A percentile compares a stretch with the other conserved stretches of the same genome.
phyloP scores from a whole-genome alignment of 345 rosid species.

The Fremontodendron californicum region DNA sequence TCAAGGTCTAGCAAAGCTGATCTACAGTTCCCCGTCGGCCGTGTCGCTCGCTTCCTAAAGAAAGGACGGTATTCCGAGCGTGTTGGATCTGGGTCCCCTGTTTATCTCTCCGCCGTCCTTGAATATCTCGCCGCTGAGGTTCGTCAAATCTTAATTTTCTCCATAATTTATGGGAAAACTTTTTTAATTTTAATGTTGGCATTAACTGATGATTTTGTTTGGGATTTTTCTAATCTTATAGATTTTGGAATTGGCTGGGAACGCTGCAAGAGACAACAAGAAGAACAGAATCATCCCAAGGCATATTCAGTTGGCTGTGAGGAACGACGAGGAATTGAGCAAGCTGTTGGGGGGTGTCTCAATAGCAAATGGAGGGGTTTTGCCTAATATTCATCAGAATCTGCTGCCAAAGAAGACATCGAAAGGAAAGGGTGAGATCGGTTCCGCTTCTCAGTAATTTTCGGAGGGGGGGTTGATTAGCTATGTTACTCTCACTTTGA shows the following conservation, averaged over 20 bases:
- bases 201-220: not conserved
- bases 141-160: rapidly evolving
- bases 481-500: too few relatives aligned
- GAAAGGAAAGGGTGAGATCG: slow-evolving; percentile 54
- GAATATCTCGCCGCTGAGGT: slow-evolving; percentile 84
- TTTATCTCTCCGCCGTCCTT: slow-evolving; percentile 72
- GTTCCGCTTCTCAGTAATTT: slow-evolving; percentile 68
- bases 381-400: slow-evolving; percentile 55
- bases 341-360: slow-evolving; percentile 67
- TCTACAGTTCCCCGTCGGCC: slow-evolving; percentile 69
- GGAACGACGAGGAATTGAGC: slow-evolving; percentile 67
- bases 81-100: slow-evolving; percentile 71
- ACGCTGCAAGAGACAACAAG: slow-evolving; percentile 77
- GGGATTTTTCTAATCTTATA: not conserved
- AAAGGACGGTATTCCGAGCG: slow-evolving; percentile 65
- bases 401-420: slow-evolving; percentile 54
- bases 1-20: slow-evolving; percentile 63
- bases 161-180: not conserved
- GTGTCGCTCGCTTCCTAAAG: slow-evolving; percentile 67
- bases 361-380: slow-evolving; percentile 69
- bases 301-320: slow-evolving; percentile 71
- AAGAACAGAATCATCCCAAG: slow-evolving; percentile 64
- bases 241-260: slow-evolving; percentile 73
- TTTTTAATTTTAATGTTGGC: not conserved
- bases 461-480: too few relatives aligned